Evolutionary conservation across 192 early-diverging fungal genomes (phyloP), one percentile per base, ranked within the genome.

Genomic region (Backusella liffmaniae): DNA sequence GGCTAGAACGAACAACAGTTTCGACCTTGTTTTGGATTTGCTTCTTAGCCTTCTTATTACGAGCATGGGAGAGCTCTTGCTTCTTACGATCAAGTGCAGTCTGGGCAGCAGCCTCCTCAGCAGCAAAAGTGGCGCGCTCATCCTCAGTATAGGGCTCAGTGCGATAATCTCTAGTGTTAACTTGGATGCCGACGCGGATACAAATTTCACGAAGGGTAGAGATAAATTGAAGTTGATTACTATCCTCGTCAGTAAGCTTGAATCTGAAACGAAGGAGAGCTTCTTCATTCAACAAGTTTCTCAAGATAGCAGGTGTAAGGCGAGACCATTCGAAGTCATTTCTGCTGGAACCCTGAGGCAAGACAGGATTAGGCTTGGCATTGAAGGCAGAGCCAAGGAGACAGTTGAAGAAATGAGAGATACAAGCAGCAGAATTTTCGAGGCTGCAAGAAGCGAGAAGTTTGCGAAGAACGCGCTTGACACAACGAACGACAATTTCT

Each of bases 401-500:
- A 70, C 93, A 94, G 81, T 93, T 97, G 29, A 96, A 82, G 67
- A 96, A 92, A 67, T 94, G 92, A 8, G 97, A 87, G 67, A 98
- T 86, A 69, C 85, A 88, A 49, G 90, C 85, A 26, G 88, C 73
- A 44, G 92, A 81, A 53, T 90, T 78, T 26, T 88, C 82, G 8
- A 90, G 73, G n/a, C 94, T 86, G 1, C 88, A 77, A 1, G 78
- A 77, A 7, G 83, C 82, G 51, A 98, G 77, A 44, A 92, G 74
- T 32, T 84, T 82, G 49, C 97, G 91, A 34, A 98, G 77, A 62
- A 99, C 85, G 67, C 91, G 90, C 87, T 99, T 99, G 77, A 84
- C 82, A 0, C 91, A 92, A 66, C 98, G 94, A 29, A 92, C 80
- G 34, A 95, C 82, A 94, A 99, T 97, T 84, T 98, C 97, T 76